These are phyloP conservation scores for Serendipita sp. DNA, from an alignment of 768 basidiomycete species.

Conservation along the genomic window DNA sequence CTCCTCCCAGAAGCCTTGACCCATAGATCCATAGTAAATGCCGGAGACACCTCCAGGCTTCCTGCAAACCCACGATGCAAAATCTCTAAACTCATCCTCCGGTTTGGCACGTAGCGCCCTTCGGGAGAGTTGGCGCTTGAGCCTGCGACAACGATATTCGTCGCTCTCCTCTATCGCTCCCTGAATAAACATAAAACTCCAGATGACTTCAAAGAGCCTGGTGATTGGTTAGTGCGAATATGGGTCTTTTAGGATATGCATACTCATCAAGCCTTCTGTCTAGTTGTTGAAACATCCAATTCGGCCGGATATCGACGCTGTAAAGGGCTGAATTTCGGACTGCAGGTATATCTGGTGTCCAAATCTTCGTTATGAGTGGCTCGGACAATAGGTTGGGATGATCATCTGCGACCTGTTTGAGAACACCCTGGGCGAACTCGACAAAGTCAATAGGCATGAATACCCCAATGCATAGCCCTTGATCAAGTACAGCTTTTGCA, in stretches of 20 bases:
- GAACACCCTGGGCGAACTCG: background rate
- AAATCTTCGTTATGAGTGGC: background rate
- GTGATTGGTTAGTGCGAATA: background rate
- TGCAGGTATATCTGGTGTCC: background rate
- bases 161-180: background rate
- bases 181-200: background rate
- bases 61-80: background rate
- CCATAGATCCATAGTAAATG: background rate
- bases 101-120: background rate
- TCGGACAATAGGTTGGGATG: background rate
- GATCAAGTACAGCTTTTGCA: background rate
- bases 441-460: background rate
- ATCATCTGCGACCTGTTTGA: background rate
- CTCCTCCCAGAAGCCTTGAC: conserved; percentile 4
- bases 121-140: background rate
- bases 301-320: background rate
- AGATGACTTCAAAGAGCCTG: background rate
- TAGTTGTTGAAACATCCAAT: background rate
- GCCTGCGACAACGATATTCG: background rate
- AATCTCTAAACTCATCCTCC: background rate
- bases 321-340: background rate
- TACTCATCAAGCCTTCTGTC: conserved; percentile 7
- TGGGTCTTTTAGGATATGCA: background rate
- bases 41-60: background rate
- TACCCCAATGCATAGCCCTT: background rate